Evolutionary conservation across 768 basidiomycete species (phyloP).

Genomic region (Dioszegia aurantiaca): DNA sequence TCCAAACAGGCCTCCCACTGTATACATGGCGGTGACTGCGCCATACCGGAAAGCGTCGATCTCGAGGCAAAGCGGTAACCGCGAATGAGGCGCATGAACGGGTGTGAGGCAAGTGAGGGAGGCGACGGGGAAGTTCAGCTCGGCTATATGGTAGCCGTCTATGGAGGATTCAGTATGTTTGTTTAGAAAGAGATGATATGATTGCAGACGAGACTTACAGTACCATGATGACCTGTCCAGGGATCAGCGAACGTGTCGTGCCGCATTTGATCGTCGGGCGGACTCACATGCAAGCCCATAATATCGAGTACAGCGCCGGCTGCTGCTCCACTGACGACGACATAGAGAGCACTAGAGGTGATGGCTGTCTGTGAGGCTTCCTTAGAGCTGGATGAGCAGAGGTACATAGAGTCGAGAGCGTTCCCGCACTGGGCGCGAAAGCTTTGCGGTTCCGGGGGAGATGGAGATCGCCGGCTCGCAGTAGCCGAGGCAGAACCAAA

Average conservation of each 20-base stretch:
- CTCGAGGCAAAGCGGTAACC: slow-evolving; percentile 69
- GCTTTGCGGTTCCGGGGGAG: no score
- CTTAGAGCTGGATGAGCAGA: not conserved
- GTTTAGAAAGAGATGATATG: not conserved
- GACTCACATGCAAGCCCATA: slow-evolving; percentile 45
- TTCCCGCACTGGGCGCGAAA: no score
- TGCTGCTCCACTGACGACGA: slow-evolving; percentile 7
- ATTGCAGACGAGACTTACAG: slow-evolving; percentile 25
- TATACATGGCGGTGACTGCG: slow-evolving; percentile 78
- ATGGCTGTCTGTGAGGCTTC: no score
- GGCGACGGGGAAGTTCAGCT: slow-evolving; percentile 81
- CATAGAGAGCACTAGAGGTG: no score
- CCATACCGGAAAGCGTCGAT: slow-evolving; percentile 78
- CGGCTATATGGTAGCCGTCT: slow-evolving; percentile 87
- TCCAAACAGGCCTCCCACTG: slow-evolving; percentile 79
- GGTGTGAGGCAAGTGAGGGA: slow-evolving; percentile 65
- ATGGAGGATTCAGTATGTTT: slow-evolving; percentile 1
- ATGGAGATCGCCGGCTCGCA: no score
- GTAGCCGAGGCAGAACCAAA: no score
- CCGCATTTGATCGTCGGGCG: no score
- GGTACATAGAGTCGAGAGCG: no score
- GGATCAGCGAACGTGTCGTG: not conserved
- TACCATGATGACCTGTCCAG: slow-evolving; percentile 51
- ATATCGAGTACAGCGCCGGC: slow-evolving; percentile 28
- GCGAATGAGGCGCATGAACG: slow-evolving; percentile 27